A percentile compares a stretch with the other conserved stretches of the same genome.
Evolutionary conservation across 345 rosid species (phyloP).

Genomic region (Eucalyptus tenuipes): DNA sequence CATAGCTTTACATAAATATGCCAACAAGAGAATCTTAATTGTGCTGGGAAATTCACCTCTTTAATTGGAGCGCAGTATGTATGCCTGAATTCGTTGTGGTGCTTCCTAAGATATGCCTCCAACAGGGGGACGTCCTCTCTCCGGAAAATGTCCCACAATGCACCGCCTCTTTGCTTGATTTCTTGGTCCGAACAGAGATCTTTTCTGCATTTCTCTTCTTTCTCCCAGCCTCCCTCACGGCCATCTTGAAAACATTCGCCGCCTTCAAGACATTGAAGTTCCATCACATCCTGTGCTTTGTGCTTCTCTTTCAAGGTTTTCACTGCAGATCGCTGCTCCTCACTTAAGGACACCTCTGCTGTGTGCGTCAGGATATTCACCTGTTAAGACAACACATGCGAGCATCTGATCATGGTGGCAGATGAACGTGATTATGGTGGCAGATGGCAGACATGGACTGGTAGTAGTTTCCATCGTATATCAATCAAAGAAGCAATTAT

Average conservation of each 20-base stretch:
- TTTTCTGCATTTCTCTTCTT: not conserved
- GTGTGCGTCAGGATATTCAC: constrained; percentile 77
- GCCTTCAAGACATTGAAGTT: not conserved
- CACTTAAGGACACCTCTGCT: constrained; percentile 34
- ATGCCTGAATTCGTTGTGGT: constrained; percentile 68
- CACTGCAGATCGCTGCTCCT: constrained; percentile 41
- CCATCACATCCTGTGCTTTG: constrained; percentile 42
- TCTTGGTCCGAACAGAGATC: not conserved
- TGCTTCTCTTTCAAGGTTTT: constrained; percentile 40
- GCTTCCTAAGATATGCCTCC: constrained; percentile 56
- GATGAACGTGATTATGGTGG: not conserved
- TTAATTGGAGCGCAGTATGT: constrained; percentile 47
- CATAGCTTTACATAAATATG: not conserved
- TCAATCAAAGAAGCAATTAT: not conserved
- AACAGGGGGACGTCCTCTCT: constrained; percentile 80
- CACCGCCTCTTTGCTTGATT: constrained; percentile 27
- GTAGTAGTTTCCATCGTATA: not conserved
- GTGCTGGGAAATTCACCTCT: constrained; percentile 23
- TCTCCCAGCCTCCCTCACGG: not conserved
- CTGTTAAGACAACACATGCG: constrained; percentile 3
- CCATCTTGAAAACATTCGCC: not conserved
- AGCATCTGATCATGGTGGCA: not conserved
- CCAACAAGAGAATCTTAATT: not conserved
- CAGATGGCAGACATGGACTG: not conserved
- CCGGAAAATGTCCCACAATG: constrained; percentile 94